Conservation (phyloP, 257 asterid species). For the Prunella vulgaris region DNA sequence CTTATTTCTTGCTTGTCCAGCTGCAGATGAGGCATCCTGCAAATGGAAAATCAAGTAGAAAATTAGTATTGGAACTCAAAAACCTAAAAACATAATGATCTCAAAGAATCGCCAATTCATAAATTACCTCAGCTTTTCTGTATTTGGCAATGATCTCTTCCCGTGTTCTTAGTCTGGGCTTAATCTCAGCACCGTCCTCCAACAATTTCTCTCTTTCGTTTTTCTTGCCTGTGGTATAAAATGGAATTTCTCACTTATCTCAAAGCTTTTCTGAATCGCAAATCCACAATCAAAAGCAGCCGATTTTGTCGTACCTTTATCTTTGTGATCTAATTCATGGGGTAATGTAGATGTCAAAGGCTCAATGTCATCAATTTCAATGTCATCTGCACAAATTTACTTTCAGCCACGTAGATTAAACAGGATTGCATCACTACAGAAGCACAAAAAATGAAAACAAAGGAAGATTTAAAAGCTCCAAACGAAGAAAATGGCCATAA, state of each 20-base stretch:
- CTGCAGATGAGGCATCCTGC: conserved; percentile 85
- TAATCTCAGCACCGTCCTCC: conserved; percentile 43
- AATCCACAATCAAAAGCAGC: conserved; percentile 12
- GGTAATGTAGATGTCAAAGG: conserved; percentile 44
- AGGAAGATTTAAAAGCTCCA: background rate
- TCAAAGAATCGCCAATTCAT: conserved; percentile 17
- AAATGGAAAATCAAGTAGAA: conserved; percentile 21
- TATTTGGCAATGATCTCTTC: conserved; percentile 86
- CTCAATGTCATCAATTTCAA: conserved; percentile 72
- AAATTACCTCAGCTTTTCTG: conserved; percentile 72
- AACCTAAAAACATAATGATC: background rate
- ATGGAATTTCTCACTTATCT: conserved; percentile 13
- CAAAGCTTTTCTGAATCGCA: conserved; percentile 11
- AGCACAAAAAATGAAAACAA: background rate
- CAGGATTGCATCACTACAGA: conserved; percentile 8
- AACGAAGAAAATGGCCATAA: background rate
- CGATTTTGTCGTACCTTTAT: conserved; percentile 36
- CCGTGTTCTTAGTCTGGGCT: conserved; percentile 61
- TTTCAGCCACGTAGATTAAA: conserved; percentile 24
- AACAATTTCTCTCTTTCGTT: conserved; percentile 56
- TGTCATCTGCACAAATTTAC: conserved; percentile 53
- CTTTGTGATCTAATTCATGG: conserved; percentile 34
- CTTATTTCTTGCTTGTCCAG: conserved; percentile 83
- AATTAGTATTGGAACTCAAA: conserved; percentile 8
- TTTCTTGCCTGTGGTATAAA: conserved; percentile 40